phyloP scores from a whole-genome alignment of 352 stramenopile species.

The Globisporangium canariense region DNA sequence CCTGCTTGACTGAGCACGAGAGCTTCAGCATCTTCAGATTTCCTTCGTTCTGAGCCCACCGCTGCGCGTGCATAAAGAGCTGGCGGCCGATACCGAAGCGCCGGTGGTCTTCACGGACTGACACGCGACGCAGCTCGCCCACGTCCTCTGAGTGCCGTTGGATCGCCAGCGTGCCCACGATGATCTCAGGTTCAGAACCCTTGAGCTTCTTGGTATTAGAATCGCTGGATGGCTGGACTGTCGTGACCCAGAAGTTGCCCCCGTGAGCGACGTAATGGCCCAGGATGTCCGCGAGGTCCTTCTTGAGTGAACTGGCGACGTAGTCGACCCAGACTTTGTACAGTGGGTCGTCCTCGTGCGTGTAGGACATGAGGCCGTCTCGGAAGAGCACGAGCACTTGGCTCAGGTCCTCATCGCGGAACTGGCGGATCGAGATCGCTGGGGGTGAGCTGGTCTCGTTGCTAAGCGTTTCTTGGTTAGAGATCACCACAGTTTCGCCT shows the following conservation, averaged over 20 bases:
- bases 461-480: background rate
- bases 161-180: constrained; percentile 19
- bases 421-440: constrained; percentile 16
- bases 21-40: background rate
- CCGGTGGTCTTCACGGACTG: constrained; percentile 29
- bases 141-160: constrained; percentile 8
- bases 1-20: constrained; percentile 4
- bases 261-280: constrained; percentile 5
- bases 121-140: constrained; percentile 36
- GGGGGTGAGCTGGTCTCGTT: background rate
- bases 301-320: constrained; percentile 11
- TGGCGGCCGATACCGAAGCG: constrained; percentile 29
- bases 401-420: constrained; percentile 13
- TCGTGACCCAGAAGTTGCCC: constrained; percentile 21
- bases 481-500: background rate
- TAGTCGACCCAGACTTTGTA: constrained; percentile 17
- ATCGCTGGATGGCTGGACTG: background rate
- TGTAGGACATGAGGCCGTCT: constrained; percentile 13
- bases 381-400: constrained; percentile 20
- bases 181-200: background rate
- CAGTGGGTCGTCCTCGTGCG: background rate
- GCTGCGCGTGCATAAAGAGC: constrained; percentile 1
- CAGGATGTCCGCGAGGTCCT: constrained; percentile 20
- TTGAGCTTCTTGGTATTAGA: background rate
- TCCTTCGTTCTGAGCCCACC: background rate